Base-by-base conservation (phyloP, 805 yeast species). In the Candida saitoana region DNA sequence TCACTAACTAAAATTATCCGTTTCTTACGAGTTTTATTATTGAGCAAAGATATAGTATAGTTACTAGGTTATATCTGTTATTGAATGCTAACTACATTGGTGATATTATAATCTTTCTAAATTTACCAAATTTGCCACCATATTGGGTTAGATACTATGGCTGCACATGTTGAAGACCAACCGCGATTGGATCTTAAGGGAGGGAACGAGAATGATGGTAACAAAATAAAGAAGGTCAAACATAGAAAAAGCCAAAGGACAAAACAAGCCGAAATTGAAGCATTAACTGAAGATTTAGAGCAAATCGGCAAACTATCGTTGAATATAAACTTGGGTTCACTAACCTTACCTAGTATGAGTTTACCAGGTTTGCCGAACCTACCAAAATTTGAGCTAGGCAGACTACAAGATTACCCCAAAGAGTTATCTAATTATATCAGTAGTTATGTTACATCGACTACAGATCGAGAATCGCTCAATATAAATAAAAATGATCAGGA, bases 241-340 rank as follows among this genome's bases (percentile, higher is more conserved):
- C n/a, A 14, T 14, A 29, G 32, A 29, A 29, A 29, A 29, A 29
- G 32, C 16, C 32, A 14, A 9, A 29, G 16, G 16, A 12, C 32
- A 5, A 29, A 29, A 14, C 16, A 29, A 14, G 16, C 46, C 9
- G 71, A 59, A 18, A 48, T 55, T 33, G 61, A 70, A 50, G 70
- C 75, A 0, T 48, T 77, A 25, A 65, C 76, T 0, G 64, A 60
- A 17, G 77, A 76, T 7, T 56, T 79, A 38, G 79, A 79, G 40
- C 74, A 67, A 45, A 73, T 80, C 14, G 85, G 85, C 0, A 52
- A 65, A 22, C 14, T 36, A 5, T 36, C 38, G 19, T 55, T 67
- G 42, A 69, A 69, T 40, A 50, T 54, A 18, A 54, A 56, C 16
- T 44, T 64, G 5, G 40, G 58, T 34, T 51, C 58, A 6, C 56